A percentile compares a stretch with the other conserved stretches of the same genome.
Evolutionary conservation across 2,329 filamentous ascomycete genomes (phyloP).

Genomic region (Colletotrichum limetticola): DNA sequence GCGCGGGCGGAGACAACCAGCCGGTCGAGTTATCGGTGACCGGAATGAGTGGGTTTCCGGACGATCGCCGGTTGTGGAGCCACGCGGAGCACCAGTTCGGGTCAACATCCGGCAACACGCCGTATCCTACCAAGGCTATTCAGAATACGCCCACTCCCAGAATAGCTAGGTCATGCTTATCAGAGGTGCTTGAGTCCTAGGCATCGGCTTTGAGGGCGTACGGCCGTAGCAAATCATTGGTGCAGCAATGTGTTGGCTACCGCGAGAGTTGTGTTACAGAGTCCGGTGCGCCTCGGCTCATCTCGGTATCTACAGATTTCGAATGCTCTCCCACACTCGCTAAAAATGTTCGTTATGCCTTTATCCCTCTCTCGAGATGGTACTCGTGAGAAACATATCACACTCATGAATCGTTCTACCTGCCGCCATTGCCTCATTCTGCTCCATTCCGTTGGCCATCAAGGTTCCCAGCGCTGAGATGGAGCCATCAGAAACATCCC

Average conservation of each 20-base stretch:
- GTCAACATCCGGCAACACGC: not conserved
- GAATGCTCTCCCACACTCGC: not conserved
- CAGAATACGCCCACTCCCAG: not conserved
- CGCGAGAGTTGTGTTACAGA: not conserved
- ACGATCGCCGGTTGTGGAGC: not conserved
- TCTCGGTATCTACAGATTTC: not conserved
- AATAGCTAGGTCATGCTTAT: not conserved
- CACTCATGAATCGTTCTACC: conserved; percentile 3
- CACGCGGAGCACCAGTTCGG: not conserved
- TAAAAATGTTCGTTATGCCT: not conserved
- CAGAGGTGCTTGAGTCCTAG: not conserved
- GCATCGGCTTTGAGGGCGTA: not conserved
- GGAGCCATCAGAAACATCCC: conserved; percentile 23
- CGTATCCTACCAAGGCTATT: not conserved
- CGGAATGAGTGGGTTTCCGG: not conserved
- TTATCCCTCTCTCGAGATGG: not conserved
- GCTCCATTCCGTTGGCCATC: conserved; percentile 25
- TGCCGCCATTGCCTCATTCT: not conserved
- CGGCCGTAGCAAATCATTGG: not conserved
- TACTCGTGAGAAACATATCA: too few species aligned
- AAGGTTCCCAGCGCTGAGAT: conserved; percentile 19
- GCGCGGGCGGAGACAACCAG: not conserved
- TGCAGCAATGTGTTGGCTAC: not conserved
- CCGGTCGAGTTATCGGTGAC: not conserved
- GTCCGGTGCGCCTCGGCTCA: not conserved